These are phyloP conservation scores for Tetrahymena thermophila DNA, from an alignment of 73 alveolate species.

Conservation along the genomic window DNA sequence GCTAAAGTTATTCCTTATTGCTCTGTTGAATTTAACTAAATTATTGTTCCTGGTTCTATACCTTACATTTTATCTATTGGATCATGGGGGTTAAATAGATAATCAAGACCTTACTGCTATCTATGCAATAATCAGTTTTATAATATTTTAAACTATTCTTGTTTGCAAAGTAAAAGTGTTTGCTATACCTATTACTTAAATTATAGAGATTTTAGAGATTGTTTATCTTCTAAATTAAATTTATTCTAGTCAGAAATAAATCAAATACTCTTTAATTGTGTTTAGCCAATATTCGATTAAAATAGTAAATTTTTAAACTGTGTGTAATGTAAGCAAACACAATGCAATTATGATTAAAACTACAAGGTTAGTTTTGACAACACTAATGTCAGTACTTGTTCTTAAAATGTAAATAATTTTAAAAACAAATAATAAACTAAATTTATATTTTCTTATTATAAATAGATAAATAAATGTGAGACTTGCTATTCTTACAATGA, in stretches of 20 bases:
- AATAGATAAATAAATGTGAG: neutral
- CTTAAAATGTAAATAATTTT: neutral
- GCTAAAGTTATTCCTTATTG: neutral
- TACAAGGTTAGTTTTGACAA: too few relatives aligned
- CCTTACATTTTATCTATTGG: neutral
- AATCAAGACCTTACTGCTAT: neutral
- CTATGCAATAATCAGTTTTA: neutral
- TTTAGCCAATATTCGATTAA: neutral
- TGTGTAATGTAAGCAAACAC: neutral
- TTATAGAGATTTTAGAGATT: too few relatives aligned
- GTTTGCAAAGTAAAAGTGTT: neutral
- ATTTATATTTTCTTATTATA: neutral
- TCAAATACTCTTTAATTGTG: neutral
- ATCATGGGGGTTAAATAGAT: neutral
- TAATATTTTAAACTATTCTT: neutral
- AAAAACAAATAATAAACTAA: neutral
- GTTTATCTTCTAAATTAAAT: neutral
- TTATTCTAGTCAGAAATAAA: too few relatives aligned
- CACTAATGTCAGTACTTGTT: neutral
- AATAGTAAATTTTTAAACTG: neutral
- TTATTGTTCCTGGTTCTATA: neutral
- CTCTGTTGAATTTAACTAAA: neutral
- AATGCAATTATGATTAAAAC: neutral
- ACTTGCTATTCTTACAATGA: neutral
- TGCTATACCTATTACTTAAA: neutral